Base-by-base conservation (phyloP, 2,329 filamentous ascomycete genomes). In the Sarocladiaceae sp. region DNA sequence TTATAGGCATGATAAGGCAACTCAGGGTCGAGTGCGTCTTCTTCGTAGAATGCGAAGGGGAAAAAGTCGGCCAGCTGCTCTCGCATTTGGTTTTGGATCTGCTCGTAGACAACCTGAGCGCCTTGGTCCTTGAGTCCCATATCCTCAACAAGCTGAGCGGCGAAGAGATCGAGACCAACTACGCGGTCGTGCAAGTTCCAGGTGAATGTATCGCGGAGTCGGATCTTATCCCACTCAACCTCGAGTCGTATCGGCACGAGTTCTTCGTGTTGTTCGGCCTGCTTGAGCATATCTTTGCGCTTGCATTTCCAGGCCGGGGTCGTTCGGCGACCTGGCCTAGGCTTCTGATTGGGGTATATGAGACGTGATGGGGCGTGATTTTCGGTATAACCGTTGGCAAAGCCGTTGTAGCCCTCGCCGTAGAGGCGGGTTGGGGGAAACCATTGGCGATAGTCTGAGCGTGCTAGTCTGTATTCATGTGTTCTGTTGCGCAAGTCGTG, bases 151-250 rank as follows among this genome's bases (percentile, higher is more conserved):
- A 98, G 73, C 60, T 93, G 89, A 47, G 88, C 81, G 1, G 90
- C 87, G 61, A 97, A 97, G 10, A 93, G 64, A 46, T 95, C 85
- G 16, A 83, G 79, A 18, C 80, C 75, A 3, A 94, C 78, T 11
- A 93, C 76, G 47, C 90, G 83, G 61, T 98, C 93, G 66, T 96
- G 88, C 27, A 97, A 74, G 63, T 98, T 98, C 90, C 91, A 98
- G 3, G 93, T 97, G 54, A 98, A 96, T 1, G 93, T 97, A 64
- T 98, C 93, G 61, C 93, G 85, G 48, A 98, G 74, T 65, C 93
- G 93, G 55, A 97, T 80, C 68, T 95, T 95, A 53, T 97, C 91
- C 76, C 87, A 86, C 58, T 98, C 93, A 41, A 97, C 87, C 56
- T 98, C 93, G 45, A 98, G 68, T 39, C 93, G 80, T 52, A 98